Base-by-base conservation (phyloP, 2,329 filamentous ascomycete genomes). In the Plectosphaerella plurivora region DNA sequence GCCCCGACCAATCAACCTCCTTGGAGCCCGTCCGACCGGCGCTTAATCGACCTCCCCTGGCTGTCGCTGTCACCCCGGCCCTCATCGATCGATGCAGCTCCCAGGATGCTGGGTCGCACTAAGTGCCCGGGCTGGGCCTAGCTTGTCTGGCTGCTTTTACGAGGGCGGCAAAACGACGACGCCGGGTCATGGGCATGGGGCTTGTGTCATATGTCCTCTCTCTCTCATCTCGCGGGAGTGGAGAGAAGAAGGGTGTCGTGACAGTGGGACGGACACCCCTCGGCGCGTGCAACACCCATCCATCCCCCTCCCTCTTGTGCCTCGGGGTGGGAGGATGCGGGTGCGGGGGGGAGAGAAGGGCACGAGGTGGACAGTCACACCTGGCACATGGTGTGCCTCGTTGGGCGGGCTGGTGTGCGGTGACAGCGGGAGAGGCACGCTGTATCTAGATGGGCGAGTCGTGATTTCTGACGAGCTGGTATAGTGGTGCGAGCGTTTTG, bases 81-180 rank as follows among this genome's bases (percentile, higher is more conserved):
- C 9, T 46, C 44, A 33, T 16, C 47, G 33, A 49, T 47, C 56
- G 47, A 55, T 57, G 55, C 55, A 57, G 50, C 48, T 54, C 55
- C 57, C 57, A 51, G 57, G 57, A 59, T 59, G 12, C 51, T 52
- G 57, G 57, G 54, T 53, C 51, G 39, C 50, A 53, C 56, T 52
- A 53, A 33, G 28, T 47, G 33, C 15, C 56, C 48, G 47, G 22
- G 45, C 52, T 36, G 8, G 51, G 48, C 39, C 45, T 54, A 45
- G 54, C 35, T 18, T 33, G 28, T 3, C 47, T 28, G 48, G 55
- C 53, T 41, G 53, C 51, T 56, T 51, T 54, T 52, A 39, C 41
- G n/a, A 44, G 10, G 16, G n/a, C 41, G 10, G 15, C 37, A 16
- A 39, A 16, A 39, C 41, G 41, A 18, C 41, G 41, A 18, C 41